These are phyloP conservation scores for Didymella glomerata DNA, from an alignment of 2,329 filamentous ascomycete species.

Conservation along the genomic window DNA sequence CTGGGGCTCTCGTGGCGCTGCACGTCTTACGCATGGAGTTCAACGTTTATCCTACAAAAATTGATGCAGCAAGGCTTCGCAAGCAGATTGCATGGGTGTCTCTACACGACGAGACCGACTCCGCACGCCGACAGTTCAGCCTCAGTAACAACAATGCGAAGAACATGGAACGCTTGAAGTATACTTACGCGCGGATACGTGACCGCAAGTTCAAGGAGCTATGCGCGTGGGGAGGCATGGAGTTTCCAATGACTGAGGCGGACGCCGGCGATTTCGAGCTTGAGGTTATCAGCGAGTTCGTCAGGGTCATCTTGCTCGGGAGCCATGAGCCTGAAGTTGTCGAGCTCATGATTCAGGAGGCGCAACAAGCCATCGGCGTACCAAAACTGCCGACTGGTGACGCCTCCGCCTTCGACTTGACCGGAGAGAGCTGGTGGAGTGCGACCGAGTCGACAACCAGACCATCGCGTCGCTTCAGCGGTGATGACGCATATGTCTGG, in stretches of 20 bases:
- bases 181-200: slow-evolving; percentile 33
- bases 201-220: slow-evolving; percentile 31
- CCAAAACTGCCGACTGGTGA: slow-evolving; percentile 43
- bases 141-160: slow-evolving; percentile 24
- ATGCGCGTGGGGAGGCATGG: slow-evolving; percentile 6
- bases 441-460: not conserved
- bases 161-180: slow-evolving; percentile 18
- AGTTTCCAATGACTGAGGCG: slow-evolving; percentile 13
- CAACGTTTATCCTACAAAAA: slow-evolving; percentile 35
- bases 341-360: slow-evolving; percentile 43
- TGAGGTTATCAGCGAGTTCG: slow-evolving; percentile 44
- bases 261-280: slow-evolving; percentile 37
- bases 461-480: not conserved
- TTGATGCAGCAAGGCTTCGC: slow-evolving; percentile 32
- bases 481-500: not conserved
- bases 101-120: slow-evolving; percentile 18
- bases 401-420: slow-evolving; percentile 18
- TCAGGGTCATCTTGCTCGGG: slow-evolving; percentile 40
- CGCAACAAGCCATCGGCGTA: slow-evolving; percentile 37
- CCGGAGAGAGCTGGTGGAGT: not conserved
- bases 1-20: slow-evolving; percentile 48
- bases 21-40: slow-evolving; percentile 41
- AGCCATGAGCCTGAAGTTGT: slow-evolving; percentile 33
- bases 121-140: slow-evolving; percentile 27
- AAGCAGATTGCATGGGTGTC: slow-evolving; percentile 44